Evolutionary conservation across 805 yeast genomes (phyloP), one percentile per base, ranked within the genome.

Genomic region (Jamesozyma jinghongensis): DNA sequence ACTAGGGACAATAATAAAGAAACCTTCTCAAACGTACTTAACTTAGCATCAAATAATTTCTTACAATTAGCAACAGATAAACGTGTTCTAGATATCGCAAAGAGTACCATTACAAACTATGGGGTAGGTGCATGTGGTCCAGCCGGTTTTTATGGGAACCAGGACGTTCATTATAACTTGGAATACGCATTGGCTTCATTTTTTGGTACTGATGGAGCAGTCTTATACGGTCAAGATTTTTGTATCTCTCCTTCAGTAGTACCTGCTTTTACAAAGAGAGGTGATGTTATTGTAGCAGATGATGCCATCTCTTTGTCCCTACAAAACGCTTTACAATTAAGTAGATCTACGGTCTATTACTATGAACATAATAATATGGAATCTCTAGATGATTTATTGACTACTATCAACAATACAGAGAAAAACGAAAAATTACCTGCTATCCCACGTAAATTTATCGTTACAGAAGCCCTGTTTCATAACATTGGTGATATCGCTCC

Each of bases 61-160:
- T 69, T 85, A 55, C 74, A 78, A 51, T 65, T 86, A 57, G 73
- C 80, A 37, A 62, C 63, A 27, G 63, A 73, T 50, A 61, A 63
- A 17, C 57, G 47, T 13, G 68, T 86, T 31, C 66, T 67, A 39
- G 60, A 68, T 17, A 72, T 68, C 11, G 86, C 87, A 4, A 70
- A 74, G 39, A 59, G 67, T 25, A 70, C 77, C 18, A 77, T 92
- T 45, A 68, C 69, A 36, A 69, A 70, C 43, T 77, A 82, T 44
- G 98, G 98, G 58, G 97, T 92, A 38, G 98, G 98, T 48, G 90
- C 97, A 1, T 92, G 98, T 69, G 96, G 97, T 32, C 97, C 98
- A 4, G 94, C 97, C 33, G 94, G 95, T 42, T 92, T 92, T 55
- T 92, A 88, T 61, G 98, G 98, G 46, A 83, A 87, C 45, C 95